These are phyloP conservation scores for Punica granatum DNA, from an alignment of 345 rosid genomes.

Conservation along the genomic window DNA sequence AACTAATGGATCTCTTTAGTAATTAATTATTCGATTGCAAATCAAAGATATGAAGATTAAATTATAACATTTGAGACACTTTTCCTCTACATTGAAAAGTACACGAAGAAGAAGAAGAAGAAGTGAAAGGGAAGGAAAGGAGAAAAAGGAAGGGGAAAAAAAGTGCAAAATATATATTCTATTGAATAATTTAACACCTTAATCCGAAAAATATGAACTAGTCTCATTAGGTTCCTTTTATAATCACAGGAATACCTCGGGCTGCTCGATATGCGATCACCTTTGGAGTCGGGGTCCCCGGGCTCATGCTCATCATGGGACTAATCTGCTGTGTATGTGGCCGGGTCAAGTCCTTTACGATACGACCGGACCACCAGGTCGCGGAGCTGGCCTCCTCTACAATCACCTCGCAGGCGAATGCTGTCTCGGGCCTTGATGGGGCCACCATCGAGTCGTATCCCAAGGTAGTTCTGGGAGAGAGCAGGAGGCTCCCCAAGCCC, in stretches of 20 bases:
- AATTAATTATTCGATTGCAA: no score
- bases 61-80: no score
- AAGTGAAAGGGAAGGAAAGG: no score
- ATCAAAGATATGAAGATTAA: no score
- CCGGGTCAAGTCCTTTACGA: constrained; percentile 20
- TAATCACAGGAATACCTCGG: constrained; percentile 30
- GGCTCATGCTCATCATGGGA: constrained; percentile 28
- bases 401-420: constrained; percentile 16
- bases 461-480: constrained; percentile 33
- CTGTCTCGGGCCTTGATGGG: constrained; percentile 31
- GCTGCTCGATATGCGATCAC: constrained; percentile 38
- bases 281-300: constrained; percentile 53
- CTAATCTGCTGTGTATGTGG: constrained; percentile 27
- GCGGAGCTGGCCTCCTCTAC: constrained; percentile 17
- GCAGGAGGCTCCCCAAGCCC: constrained; percentile 34
- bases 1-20: not conserved
- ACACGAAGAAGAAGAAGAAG: no score
- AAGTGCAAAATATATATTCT: no score
- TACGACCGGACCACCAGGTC: constrained; percentile 4
- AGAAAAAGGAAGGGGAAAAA: no score
- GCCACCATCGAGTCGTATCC: constrained; percentile 53
- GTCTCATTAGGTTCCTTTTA: not conserved
- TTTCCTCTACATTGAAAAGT: no score
- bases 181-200: no score
- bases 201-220: not conserved